Base-by-base conservation (phyloP, 2,329 filamentous ascomycete genomes). In the Sporothrix brasiliensis region DNA sequence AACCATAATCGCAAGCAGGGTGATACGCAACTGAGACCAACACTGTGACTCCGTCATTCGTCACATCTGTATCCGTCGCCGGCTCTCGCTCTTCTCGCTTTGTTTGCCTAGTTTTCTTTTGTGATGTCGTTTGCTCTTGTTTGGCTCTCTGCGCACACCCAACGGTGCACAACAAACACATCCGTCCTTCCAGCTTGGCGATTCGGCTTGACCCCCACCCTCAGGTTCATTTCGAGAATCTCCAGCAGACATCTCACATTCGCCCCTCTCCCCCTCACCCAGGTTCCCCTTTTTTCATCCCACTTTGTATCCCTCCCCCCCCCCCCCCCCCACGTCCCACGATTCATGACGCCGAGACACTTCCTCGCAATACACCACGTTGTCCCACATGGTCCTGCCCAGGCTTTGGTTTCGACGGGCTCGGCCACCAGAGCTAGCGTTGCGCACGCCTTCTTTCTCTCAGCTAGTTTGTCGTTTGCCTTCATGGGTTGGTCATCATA, bases 131-230 rank as follows among this genome's bases (percentile, higher is more conserved):
- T 53, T 54, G 60, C 60, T 50, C 11, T 41, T 19, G 30, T 30
- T 54, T 41, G 34, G 49, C 30, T 19, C 41, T 49, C 4, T 61
- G 56, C 24, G 56, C 34, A 24, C 34, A 10, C 6, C 27, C 27
- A 4, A 30, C 27, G 27, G 3, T 30, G 4, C 4, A 30, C 27
- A 30, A 30, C 27, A 30, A 4, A 30, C 3, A 30, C 27, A 30
- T 30, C 3, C 27, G 27, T 30, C 27, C 44, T 44, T 52, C 47
- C 63, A 27, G 30, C 47, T n/a, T 52, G 47, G 19, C 21, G 13
- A 47, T 41, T 34, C 11, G 67, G 34, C 49, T n/a, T 68, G 67
- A 68, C 67, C 67, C 67, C 67, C 67, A 68, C 53, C 41, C 53
- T 60, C 54, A 30, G 27, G 1, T 39, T 39, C 63, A 56, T 61